Base-by-base conservation (phyloP, 176 grass and related monocot genomes). In the Rhynchospora breviuscula region DNA sequence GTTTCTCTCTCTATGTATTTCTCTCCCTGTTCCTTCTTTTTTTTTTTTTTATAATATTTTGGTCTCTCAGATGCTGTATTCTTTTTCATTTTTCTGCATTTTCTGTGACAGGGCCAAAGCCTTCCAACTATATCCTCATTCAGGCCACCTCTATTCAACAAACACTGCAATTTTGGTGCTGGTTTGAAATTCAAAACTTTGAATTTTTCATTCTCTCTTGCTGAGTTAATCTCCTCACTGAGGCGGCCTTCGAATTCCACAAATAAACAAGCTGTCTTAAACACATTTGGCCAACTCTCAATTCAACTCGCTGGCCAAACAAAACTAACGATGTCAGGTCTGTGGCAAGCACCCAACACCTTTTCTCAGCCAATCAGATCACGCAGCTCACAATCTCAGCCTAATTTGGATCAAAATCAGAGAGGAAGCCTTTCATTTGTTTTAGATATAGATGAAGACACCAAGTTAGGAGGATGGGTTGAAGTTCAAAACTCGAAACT, bases 381-480 rank as follows among this genome's bases (percentile, higher is more conserved):
- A 56, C 85, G 79, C 8, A 74, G 43, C 26, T 59, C 46, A 44
- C 59, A 78, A 77, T 59, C 64, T 68, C 70, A 79, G 35, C 79
- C 69, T 47, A 89, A 86, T 67, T 85, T 90, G 82, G 81, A 65
- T 15, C 79, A 63, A 44, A 78, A 61, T 51, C 51, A 84, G n/a
- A 88, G 85, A 84, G 95, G 95, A 80, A 92, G 88, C 29, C 2
- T 94, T 63, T 83, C 81, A 3, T 6, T 98, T 1, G 79, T 87
- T 22, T 70, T 98, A 79, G 90, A 91, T 59, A 52, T 94, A 2
- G 90, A 94, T 74, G 92, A 98, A 93, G 91, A 92, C 79, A 87
- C 90, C 4, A 98, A 88, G 83, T 45, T 93, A 8, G 92, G 92
- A 31, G 84, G 87, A 12, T 98, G 95, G 95, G 52, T 98, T 14